Evolutionary conservation across 2,329 filamentous ascomycete genomes (phyloP).

Genomic region (Purpureocillium takamizusanense): DNA sequence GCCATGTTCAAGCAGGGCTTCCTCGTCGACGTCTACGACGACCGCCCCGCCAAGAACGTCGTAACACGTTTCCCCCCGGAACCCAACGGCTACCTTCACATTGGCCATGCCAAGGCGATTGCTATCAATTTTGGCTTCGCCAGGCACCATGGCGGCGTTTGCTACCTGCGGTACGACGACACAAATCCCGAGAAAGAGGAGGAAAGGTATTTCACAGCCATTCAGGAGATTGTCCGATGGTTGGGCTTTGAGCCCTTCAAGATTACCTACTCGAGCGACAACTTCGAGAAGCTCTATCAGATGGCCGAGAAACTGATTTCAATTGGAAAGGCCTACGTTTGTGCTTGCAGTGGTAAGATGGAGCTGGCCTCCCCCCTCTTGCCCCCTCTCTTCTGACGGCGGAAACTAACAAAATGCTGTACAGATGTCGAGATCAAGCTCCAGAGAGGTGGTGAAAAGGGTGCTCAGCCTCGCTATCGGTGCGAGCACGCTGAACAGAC

Average conservation of each 20-base stretch:
- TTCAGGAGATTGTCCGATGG: conserved; percentile 82
- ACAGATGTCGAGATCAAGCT: conserved; percentile 69
- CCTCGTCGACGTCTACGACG: conserved; percentile 61
- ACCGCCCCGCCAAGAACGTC: conserved; percentile 52
- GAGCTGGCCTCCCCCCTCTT: too few relatives aligned
- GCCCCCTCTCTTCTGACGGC: too few relatives aligned
- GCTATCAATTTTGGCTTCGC: conserved; percentile 96
- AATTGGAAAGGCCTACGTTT: conserved; percentile 65
- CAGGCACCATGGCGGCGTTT: conserved; percentile 61
- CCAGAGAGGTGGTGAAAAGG: conserved; percentile 71
- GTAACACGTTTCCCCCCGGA: conserved; percentile 73
- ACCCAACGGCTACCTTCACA: conserved; percentile 89
- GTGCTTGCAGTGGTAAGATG: conserved; percentile 68
- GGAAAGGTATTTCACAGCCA: conserved; percentile 81
- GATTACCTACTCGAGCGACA: conserved; percentile 79
- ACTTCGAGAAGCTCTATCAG: conserved; percentile 77
- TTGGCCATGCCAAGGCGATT: conserved; percentile 93
- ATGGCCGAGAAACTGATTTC: conserved; percentile 73
- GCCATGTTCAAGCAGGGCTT: conserved; percentile 77
- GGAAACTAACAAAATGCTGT: not conserved
- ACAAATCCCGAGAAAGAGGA: conserved; percentile 94
- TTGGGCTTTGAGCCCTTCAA: conserved; percentile 42
- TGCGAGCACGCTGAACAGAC: conserved; percentile 72
- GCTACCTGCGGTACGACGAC: conserved; percentile 63
- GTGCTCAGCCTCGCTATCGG: conserved; percentile 61